These are phyloP conservation scores for Arthrobotrys megalospora DNA, from an alignment of 2,329 filamentous ascomycete genomes.

Conservation along the genomic window DNA sequence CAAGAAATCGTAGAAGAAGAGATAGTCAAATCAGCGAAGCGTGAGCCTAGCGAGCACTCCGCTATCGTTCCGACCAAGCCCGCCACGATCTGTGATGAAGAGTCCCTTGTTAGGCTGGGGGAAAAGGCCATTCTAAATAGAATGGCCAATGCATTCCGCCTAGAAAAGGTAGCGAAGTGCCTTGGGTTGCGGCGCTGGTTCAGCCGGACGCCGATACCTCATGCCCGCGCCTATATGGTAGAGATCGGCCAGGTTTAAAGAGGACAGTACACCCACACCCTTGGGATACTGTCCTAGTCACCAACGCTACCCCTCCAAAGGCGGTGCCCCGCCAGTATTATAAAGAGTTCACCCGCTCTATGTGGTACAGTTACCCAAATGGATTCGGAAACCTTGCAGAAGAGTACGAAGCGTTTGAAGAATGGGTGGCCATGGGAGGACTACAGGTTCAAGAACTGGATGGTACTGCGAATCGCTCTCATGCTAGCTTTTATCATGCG, in stretches of 20 bases:
- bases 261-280: conserved; percentile 4
- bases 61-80: conserved; percentile 6
- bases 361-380: not conserved
- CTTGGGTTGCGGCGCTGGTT: conserved; percentile 8
- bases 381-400: not conserved
- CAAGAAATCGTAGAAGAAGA: not conserved
- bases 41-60: not conserved
- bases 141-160: not conserved
- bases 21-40: no score
- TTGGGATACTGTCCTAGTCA: not conserved
- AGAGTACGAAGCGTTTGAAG: conserved; percentile 16
- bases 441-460: not conserved
- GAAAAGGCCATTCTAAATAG: not conserved
- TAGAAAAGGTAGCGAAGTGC: not conserved
- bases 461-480: not conserved
- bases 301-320: not conserved
- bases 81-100: not conserved
- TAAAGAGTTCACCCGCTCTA: conserved; percentile 18
- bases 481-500: conserved; percentile 27
- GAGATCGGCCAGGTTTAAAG: not conserved
- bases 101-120: not conserved
- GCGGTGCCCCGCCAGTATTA: not conserved
- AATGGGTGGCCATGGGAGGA: not conserved
- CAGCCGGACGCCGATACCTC: not conserved
- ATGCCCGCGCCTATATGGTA: not conserved